Base-by-base conservation (phyloP, 2,329 filamentous ascomycete species). In the Colletotrichum spaethianum region DNA sequence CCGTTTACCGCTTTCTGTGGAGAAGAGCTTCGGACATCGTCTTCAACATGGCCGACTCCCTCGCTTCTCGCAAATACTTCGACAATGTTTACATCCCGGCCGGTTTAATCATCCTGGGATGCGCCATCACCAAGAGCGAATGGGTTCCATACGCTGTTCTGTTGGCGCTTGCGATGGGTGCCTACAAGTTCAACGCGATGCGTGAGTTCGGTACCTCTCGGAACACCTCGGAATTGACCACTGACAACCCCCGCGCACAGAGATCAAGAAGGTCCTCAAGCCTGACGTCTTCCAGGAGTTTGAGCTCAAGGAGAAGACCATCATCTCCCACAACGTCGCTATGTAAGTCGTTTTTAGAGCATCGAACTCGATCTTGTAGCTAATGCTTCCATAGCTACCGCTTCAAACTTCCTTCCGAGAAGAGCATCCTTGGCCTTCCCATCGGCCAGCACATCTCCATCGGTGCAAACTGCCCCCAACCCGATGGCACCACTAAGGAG, bases 361-460 rank as follows among this genome's bases (percentile, higher is more conserved):
- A 7, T 38, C 42, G 40, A 68, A 63, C 14, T 60, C 23, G 46
- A 12, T 28, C 74, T 69, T 57, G 57, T 40, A 14, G 6, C 33
- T 69, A 16, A 72, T 73, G 46, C 38, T 75, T 73, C 65, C 12
- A 26, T 60, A 94, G 93, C 86, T 99, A 98, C 88, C 95, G 96
- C 80, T 98, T 98, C 86, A 89, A 89, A 75, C 93, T 99, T 50
- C 95, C 95, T 69, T 88, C 88, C 63, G 86, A 92, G 50, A 92
- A 87, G 78, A 90, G 93, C 76, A 94, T 98, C 82, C 94, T 98
- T 79, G 96, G 96, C 80, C 93, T 98, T 53, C 96, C 96, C 76
- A 98, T 98, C 86, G 96, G 96, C 80, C 96, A 99, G 87, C 96
- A 99, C 88, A 98, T 99, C 85, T 98, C 96, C 74, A 94, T 99